Conservation (phyloP, 345 rosid genomes). For the Clausena lansium region DNA sequence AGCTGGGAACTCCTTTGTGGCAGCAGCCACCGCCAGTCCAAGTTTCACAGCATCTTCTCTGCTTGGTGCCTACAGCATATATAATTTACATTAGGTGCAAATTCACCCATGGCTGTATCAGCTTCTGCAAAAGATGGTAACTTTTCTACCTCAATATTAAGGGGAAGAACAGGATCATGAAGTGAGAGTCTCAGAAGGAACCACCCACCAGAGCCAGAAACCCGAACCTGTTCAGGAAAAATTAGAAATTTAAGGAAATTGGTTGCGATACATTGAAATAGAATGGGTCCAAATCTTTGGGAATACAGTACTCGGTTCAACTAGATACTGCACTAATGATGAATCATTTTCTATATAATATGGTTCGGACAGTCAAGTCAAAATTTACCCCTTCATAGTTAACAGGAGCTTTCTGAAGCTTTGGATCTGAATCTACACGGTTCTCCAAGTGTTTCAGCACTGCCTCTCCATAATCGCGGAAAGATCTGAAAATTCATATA, state of each 20-base stretch:
- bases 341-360: background rate
- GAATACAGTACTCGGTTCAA: background rate
- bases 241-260: background rate
- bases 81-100: background rate
- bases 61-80: constrained; percentile 57
- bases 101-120: background rate
- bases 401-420: constrained; percentile 78
- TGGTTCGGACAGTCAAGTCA: background rate
- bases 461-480: constrained; percentile 86
- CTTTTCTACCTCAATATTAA: constrained; percentile 79
- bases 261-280: background rate
- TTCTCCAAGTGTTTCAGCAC: constrained; percentile 71
- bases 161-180: constrained; percentile 98
- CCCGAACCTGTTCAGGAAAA: constrained; percentile 61
- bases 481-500: constrained; percentile 49
- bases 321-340: background rate
- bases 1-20: constrained; percentile 68
- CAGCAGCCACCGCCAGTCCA: constrained; percentile 63
- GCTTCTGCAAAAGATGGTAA: constrained; percentile 6
- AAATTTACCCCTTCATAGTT: constrained; percentile 84
- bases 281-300: background rate
- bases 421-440: constrained; percentile 48
- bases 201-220: constrained; percentile 95
- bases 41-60: constrained; percentile 74
- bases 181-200: constrained; percentile 97